Conservation (phyloP, 352 stramenopile genomes). For the Blastocystis sp. region DNA sequence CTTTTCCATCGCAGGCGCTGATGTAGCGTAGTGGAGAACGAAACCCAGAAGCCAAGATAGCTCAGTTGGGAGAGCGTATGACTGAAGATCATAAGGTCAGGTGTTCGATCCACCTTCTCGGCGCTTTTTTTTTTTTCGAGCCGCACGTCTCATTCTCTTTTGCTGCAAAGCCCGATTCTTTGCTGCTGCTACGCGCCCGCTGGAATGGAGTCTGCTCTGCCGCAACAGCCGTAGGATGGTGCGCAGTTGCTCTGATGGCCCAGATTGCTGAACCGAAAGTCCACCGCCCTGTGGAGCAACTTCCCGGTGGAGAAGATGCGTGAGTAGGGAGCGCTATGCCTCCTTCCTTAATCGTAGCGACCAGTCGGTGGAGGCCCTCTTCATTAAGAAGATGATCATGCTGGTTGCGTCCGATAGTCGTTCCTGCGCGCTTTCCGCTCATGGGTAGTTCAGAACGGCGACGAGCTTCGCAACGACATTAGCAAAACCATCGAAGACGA, state of each 20-base stretch:
- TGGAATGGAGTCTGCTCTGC: too few relatives aligned
- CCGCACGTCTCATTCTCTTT: too few relatives aligned
- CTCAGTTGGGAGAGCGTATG: slow-evolving; percentile 69
- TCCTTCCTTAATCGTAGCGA: neutral
- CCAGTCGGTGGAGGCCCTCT: slow-evolving; percentile 19
- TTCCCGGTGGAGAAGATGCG: slow-evolving; percentile 36
- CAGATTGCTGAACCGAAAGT: slow-evolving; percentile 18
- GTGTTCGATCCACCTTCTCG: slow-evolving; percentile 69
- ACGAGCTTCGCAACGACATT: neutral
- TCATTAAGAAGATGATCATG: slow-evolving; percentile 26
- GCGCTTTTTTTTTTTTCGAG: slow-evolving; percentile 50
- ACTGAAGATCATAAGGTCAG: slow-evolving; percentile 70
- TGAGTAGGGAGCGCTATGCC: neutral
- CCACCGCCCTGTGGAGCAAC: slow-evolving; percentile 9
- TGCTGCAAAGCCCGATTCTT: too few relatives aligned
- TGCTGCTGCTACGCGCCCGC: too few relatives aligned
- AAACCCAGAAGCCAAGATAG: slow-evolving; percentile 48
- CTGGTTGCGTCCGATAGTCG: slow-evolving; percentile 28
- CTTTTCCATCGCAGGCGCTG: neutral
- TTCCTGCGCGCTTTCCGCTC: neutral
- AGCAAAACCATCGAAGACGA: slow-evolving; percentile 39
- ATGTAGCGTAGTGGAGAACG: neutral
- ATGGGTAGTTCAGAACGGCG: slow-evolving; percentile 10
- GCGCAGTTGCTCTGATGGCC: too few relatives aligned
- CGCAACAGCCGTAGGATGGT: too few relatives aligned